phyloP scores from a whole-genome alignment of 805 yeast species.

The Brettanomyces sp. region DNA sequence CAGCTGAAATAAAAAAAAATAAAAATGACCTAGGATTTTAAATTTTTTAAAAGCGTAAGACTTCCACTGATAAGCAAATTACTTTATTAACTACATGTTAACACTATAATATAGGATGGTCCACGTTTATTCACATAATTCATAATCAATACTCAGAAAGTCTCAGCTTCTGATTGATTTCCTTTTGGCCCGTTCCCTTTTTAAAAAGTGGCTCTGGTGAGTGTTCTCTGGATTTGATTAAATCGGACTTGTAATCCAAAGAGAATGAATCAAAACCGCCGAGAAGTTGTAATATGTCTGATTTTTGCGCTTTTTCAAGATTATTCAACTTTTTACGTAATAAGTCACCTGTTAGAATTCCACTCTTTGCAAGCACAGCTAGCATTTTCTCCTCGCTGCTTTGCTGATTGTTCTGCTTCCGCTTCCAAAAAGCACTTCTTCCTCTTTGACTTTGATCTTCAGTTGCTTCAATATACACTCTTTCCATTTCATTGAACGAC shows the following conservation, averaged over 20 bases:
- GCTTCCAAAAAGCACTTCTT: constrained; percentile 1
- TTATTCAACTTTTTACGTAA: constrained; percentile 11
- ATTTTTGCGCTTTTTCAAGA: constrained; percentile 12
- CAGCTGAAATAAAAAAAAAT: too few species aligned
- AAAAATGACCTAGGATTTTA: too few species aligned
- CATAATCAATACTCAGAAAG: constrained; percentile 45
- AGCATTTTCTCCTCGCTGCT: background rate
- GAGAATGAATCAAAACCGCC: constrained; percentile 90
- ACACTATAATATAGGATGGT: too few species aligned
- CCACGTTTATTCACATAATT: too few species aligned
- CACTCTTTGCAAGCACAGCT: constrained; percentile 1
- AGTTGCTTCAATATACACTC: constrained; percentile 31
- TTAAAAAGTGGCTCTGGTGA: constrained; percentile 42
- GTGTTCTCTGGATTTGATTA: constrained; percentile 46
- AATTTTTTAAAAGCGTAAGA: too few species aligned
- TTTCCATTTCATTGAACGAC: constrained; percentile 50
- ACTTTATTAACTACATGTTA: too few species aligned
- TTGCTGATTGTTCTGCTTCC: background rate
- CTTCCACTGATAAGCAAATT: too few species aligned
- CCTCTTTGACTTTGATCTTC: constrained; percentile 5
- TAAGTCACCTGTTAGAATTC: constrained; percentile 11
- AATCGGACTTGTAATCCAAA: constrained; percentile 42
- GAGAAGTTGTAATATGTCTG: constrained; percentile 32
- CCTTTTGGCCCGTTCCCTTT: constrained; percentile 27
- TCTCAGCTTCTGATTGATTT: constrained; percentile 56